Evolutionary conservation across 257 asterid species (phyloP).

Genomic region (Coffea canephora): DNA sequence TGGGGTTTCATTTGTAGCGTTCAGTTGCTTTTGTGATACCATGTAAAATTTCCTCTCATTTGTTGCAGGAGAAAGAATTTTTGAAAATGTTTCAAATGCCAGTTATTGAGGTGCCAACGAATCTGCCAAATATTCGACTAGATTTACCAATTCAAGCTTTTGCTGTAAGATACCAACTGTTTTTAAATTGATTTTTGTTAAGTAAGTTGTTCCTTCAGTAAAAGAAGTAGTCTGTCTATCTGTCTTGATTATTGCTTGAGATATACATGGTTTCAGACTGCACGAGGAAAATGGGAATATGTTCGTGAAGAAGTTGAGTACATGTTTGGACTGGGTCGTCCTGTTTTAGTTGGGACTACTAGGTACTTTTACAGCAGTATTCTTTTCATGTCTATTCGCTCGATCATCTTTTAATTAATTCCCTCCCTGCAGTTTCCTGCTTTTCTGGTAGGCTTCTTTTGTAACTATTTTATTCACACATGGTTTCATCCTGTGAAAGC

Average conservation of each 20-base stretch:
- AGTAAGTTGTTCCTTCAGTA: not conserved
- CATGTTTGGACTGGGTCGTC: constrained; percentile 87
- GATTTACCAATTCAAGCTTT: constrained; percentile 92
- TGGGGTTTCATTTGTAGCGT: not conserved
- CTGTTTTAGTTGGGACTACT: constrained; percentile 94
- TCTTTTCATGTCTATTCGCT: constrained; percentile 17
- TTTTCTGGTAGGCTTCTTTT: constrained; percentile 4
- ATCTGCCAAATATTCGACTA: constrained; percentile 77
- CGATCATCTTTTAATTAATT: not conserved
- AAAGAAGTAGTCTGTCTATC: not conserved
- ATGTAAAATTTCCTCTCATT: not conserved
- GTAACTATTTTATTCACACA: not conserved
- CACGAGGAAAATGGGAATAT: constrained; percentile 87
- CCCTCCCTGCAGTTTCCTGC: not conserved
- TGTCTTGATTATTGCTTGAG: constrained; percentile 25
- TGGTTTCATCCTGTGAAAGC: not conserved
- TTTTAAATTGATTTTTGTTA: not conserved
- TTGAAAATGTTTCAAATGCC: constrained; percentile 88
- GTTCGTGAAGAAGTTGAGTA: constrained; percentile 80
- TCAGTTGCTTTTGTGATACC: not conserved
- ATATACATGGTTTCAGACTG: constrained; percentile 54
- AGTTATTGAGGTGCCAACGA: constrained; percentile 94
- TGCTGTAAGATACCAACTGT: constrained; percentile 58
- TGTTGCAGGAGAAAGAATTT: constrained; percentile 85
- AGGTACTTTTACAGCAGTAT: constrained; percentile 51